These are phyloP conservation scores for Coemansia sp. DNA, from an alignment of 192 early-diverging fungal genomes.

Conservation along the genomic window DNA sequence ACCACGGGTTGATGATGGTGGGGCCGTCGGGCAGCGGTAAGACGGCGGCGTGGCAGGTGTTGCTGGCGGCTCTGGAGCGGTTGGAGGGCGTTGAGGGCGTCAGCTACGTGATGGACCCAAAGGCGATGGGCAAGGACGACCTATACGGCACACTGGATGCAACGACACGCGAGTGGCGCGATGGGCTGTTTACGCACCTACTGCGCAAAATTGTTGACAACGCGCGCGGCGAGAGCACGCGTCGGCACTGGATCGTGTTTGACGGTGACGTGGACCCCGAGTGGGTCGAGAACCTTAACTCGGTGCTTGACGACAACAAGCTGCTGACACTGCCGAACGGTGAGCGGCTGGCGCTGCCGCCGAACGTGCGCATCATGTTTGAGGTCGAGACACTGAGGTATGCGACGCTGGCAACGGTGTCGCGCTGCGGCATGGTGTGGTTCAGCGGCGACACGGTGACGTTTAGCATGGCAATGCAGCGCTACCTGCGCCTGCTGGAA, in stretches of 20 bases:
- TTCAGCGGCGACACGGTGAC: conserved; percentile 90
- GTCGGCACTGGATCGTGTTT: conserved; percentile 99
- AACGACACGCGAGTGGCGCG: conserved; percentile 99
- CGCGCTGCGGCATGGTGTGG: conserved; percentile 99
- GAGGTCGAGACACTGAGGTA: conserved; percentile 98
- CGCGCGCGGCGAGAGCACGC: conserved; percentile 89
- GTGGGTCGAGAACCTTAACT: conserved; percentile 98
- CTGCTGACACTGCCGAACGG: conserved; percentile 97
- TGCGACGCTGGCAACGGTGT: conserved; percentile 96
- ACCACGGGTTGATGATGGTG: conserved; percentile 99
- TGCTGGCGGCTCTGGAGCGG: conserved; percentile 84
- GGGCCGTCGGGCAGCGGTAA: conserved; percentile 98
- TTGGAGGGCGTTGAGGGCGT: conserved; percentile 90
- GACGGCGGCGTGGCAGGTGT: conserved; percentile 87
- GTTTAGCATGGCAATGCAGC: conserved; percentile 70
- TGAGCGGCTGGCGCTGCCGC: conserved; percentile 90
- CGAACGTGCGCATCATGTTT: conserved; percentile 98
- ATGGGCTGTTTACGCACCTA: conserved; percentile 97
- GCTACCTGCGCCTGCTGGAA: conserved; percentile 81
- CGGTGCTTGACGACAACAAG: conserved; percentile 97
- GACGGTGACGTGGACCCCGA: conserved; percentile 99
- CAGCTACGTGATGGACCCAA: conserved; percentile 95
- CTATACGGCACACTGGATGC: conserved; percentile 95
- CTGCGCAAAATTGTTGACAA: conserved; percentile 98
- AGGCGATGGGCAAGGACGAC: conserved; percentile 95